Evolutionary conservation across 345 rosid species (phyloP).

Genomic region (Toxicodendron radicans): DNA sequence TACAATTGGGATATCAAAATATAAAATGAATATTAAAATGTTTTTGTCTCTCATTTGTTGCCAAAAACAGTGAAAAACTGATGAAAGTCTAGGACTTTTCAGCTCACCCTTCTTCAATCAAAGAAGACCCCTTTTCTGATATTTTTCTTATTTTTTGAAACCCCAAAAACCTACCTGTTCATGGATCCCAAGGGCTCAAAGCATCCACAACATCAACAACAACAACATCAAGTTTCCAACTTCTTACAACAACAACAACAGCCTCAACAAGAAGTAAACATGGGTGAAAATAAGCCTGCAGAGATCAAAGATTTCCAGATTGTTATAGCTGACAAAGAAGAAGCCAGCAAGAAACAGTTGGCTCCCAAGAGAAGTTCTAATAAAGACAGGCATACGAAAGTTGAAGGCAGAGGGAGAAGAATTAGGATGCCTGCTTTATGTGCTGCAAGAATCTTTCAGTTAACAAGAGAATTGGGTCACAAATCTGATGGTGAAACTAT

Average conservation of each 20-base stretch:
- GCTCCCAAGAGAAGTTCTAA: conserved; percentile 90
- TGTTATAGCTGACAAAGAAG: conserved; percentile 65
- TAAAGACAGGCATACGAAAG: conserved; percentile 95
- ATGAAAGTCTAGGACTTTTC: conserved; percentile 60
- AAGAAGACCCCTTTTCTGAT: conserved; percentile 19
- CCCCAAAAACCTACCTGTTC: conserved; percentile 21
- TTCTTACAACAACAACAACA: conserved; percentile 42
- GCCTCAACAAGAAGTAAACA: conserved; percentile 31
- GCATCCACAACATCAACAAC: conserved; percentile 37
- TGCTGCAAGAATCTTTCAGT: conserved; percentile 94
- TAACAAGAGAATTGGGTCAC: conserved; percentile 95
- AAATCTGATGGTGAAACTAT: conserved; percentile 98
- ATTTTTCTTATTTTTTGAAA: conserved; percentile 30
- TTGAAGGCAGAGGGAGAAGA: conserved; percentile 91
- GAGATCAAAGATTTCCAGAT: conserved; percentile 81
- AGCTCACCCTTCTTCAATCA: conserved; percentile 52
- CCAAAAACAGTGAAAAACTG: conserved; percentile 58
- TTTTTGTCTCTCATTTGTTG: conserved; percentile 32
- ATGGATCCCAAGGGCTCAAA: conserved; percentile 73
- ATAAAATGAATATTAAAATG: conserved; percentile 23
- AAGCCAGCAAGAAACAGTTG: conserved; percentile 47
- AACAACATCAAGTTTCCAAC: conserved; percentile 46
- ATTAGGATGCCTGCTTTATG: conserved; percentile 99
- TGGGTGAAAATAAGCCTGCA: conserved; percentile 50
- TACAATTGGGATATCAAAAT: conserved; percentile 16